Evolutionary conservation across 805 yeast species (phyloP).

Genomic region (Jamesozyma rosinii): DNA sequence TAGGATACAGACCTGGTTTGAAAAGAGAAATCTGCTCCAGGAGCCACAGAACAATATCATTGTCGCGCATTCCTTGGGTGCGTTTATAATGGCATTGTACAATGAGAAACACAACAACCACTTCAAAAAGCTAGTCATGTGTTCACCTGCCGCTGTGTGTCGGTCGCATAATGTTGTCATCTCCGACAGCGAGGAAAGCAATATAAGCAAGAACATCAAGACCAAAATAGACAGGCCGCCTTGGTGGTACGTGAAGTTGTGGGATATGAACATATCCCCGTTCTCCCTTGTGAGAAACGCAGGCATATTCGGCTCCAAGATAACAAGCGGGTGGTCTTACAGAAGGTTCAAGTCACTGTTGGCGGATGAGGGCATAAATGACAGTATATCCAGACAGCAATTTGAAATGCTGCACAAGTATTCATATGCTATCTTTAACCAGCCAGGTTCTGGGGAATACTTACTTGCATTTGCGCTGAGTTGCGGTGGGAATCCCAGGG

Average conservation of each 20-base stretch:
- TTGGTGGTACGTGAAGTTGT: slow-evolving; percentile 63
- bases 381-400: slow-evolving; percentile 18
- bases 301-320: slow-evolving; percentile 74
- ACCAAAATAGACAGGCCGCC: slow-evolving; percentile 47
- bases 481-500: slow-evolving; percentile 85
- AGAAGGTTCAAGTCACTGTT: slow-evolving; percentile 63
- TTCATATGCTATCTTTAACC: slow-evolving; percentile 74
- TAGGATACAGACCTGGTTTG: slow-evolving; percentile 41
- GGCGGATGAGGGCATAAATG: neutral
- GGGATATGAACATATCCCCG: slow-evolving; percentile 86
- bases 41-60: slow-evolving; percentile 38
- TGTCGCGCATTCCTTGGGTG: slow-evolving; percentile 92
- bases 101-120: slow-evolving; percentile 52
- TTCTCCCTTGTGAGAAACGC: slow-evolving; percentile 68
- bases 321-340: slow-evolving; percentile 84
- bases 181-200: neutral
- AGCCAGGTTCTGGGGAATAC: slow-evolving; percentile 89
- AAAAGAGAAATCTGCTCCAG: slow-evolving; percentile 13
- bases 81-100: slow-evolving; percentile 64
- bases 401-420: slow-evolving; percentile 57
- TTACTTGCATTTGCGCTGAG: slow-evolving; percentile 73
- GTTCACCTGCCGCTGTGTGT: slow-evolving; percentile 81
- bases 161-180: slow-evolving; percentile 5
- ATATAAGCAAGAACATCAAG: neutral
- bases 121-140: slow-evolving; percentile 61